Evolutionary conservation across 176 grass and related monocot species (phyloP).

Genomic region (Musa troglodytarum): DNA sequence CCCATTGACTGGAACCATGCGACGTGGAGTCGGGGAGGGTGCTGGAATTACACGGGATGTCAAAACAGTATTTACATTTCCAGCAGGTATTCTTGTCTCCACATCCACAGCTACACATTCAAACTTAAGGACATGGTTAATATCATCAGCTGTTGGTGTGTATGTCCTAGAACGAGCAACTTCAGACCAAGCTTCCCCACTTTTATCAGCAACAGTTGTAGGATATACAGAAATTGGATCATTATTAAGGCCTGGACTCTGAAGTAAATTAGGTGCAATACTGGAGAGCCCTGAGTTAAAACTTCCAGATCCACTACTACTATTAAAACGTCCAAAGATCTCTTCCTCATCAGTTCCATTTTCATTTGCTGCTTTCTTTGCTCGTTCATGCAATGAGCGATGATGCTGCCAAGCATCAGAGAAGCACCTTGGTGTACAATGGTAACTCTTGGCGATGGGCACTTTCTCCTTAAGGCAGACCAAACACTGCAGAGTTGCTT

Average conservation of each 20-base stretch:
- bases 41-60: slow-evolving; percentile 93
- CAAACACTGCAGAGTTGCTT: slow-evolving; percentile 87
- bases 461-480: slow-evolving; percentile 96
- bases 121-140: slow-evolving; percentile 86
- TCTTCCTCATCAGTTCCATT: slow-evolving; percentile 95
- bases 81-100: slow-evolving; percentile 55
- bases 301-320: slow-evolving; percentile 40
- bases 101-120: slow-evolving; percentile 70
- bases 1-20: slow-evolving; percentile 78
- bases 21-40: slow-evolving; percentile 82
- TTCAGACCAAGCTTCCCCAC: slow-evolving; percentile 89
- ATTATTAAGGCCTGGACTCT: slow-evolving; percentile 46
- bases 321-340: slow-evolving; percentile 69
- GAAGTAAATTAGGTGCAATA: slow-evolving; percentile 45
- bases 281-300: slow-evolving; percentile 37
- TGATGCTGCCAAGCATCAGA: slow-evolving; percentile 97
- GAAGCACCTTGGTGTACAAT: slow-evolving; percentile 91
- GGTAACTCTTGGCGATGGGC: slow-evolving; percentile 86
- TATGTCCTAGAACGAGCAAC: slow-evolving; percentile 64
- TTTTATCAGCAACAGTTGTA: slow-evolving; percentile 49
- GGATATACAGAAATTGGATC: slow-evolving; percentile 4
- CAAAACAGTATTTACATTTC: slow-evolving; percentile 64
- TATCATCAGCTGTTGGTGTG: slow-evolving; percentile 92
- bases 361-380: slow-evolving; percentile 62
- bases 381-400: slow-evolving; percentile 83